A percentile compares a stretch with the other conserved stretches of the same genome.
Conservation (phyloP, 345 rosid species). For the Lumnitzera littorea region DNA sequence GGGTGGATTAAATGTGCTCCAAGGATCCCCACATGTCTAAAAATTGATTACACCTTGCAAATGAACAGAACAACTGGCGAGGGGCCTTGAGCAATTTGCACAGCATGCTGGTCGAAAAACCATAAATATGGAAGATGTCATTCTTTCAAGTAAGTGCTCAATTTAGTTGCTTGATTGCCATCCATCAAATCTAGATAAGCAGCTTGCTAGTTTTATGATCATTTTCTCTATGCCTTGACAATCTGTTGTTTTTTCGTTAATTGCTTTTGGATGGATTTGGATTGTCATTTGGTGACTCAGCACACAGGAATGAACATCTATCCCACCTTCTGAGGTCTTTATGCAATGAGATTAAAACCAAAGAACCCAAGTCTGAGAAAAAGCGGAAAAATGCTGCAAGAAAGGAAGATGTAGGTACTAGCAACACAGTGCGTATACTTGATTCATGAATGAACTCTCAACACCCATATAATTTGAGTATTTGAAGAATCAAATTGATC, state of each 20-base stretch:
- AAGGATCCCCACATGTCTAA: not conserved
- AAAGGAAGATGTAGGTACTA: slow-evolving; percentile 38
- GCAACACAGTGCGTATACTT: slow-evolving; percentile 19
- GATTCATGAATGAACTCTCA: slow-evolving; percentile 14
- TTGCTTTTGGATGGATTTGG: not conserved
- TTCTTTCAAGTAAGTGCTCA: slow-evolving; percentile 55
- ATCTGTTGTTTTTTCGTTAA: not conserved
- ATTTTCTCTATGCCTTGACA: not conserved
- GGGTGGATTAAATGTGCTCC: not conserved
- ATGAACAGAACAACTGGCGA: slow-evolving; percentile 62
- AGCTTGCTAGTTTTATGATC: not conserved
- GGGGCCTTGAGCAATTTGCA: slow-evolving; percentile 75
- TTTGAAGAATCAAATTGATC: too few species aligned
- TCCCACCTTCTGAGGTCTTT: slow-evolving; percentile 52
- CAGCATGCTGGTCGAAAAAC: slow-evolving; percentile 89
- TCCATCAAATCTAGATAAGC: not conserved
- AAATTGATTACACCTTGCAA: too few species aligned
- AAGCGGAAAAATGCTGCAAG: slow-evolving; percentile 55
- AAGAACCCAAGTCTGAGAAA: slow-evolving; percentile 66
- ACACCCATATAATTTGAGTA: too few species aligned
- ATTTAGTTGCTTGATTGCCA: not conserved
- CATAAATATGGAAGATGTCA: slow-evolving; percentile 78
- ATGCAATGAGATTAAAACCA: slow-evolving; percentile 53
- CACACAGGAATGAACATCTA: slow-evolving; percentile 76
- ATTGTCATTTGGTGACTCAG: slow-evolving; percentile 29